phyloP scores from a whole-genome alignment of 2,329 filamentous ascomycete genomes.

The Pleomassaria siparia region DNA sequence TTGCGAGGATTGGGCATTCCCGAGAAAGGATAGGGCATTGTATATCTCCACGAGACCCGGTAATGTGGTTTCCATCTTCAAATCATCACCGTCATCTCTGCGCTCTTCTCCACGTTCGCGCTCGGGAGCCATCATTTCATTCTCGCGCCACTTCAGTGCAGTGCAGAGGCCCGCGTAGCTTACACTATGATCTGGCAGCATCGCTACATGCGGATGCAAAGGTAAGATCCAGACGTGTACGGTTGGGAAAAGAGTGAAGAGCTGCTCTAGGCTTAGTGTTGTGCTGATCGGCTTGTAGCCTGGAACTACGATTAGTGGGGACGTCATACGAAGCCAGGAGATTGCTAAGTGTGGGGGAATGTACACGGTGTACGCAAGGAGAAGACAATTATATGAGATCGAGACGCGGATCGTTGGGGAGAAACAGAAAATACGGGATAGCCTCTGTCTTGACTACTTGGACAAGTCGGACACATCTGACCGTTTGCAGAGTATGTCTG shows the following conservation, averaged over 20 bases:
- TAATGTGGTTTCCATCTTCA: background rate
- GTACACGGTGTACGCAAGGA: no score
- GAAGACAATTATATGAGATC: background rate
- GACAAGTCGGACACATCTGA: no score
- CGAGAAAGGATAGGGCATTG: constrained; percentile 10
- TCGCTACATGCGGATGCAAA: constrained; percentile 4
- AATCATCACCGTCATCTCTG: background rate
- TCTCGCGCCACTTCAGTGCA: constrained; percentile 13
- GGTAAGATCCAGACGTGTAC: constrained; percentile 14
- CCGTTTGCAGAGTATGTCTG: no score
- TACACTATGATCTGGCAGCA: constrained; percentile 11
- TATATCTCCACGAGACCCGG: constrained; percentile 4
- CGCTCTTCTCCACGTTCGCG: background rate
- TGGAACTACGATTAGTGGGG: constrained; percentile 10
- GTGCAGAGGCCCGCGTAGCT: constrained; percentile 9
- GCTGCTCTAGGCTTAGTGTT: constrained; percentile 7
- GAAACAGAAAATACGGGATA: background rate
- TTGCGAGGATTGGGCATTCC: background rate
- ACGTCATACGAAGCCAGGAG: background rate
- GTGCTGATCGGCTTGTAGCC: constrained; percentile 8
- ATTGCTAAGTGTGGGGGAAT: background rate
- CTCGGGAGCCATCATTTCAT: background rate
- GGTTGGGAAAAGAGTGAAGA: constrained; percentile 8
- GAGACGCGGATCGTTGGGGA: background rate
- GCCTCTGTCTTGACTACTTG: no score